Conservation (phyloP, 305 asterid genomes). For the Fraxinus baroniana region DNA sequence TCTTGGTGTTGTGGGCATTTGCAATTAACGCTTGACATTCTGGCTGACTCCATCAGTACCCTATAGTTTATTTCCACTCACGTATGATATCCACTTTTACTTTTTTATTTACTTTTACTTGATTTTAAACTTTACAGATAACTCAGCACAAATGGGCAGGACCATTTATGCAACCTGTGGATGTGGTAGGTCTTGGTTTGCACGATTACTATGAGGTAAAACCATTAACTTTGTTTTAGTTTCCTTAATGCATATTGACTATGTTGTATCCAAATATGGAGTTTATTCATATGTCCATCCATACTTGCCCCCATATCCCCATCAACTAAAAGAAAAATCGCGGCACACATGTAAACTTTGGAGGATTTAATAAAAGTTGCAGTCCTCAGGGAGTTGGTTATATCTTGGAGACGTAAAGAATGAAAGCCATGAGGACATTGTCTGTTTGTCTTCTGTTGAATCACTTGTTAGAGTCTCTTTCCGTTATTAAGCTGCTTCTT, state of each 20-base stretch:
- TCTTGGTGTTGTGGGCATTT: background rate
- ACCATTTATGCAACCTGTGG: slow-evolving; percentile 95
- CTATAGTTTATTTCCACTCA: background rate
- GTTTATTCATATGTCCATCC: background rate
- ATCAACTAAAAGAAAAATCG: background rate
- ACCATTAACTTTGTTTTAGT: slow-evolving; percentile 1
- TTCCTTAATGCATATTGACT: background rate
- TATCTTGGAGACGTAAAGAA: background rate
- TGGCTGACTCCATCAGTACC: background rate
- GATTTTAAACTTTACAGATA: slow-evolving; percentile 51
- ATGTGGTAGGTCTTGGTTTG: slow-evolving; percentile 84
- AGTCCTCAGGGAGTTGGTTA: background rate
- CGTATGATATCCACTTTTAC: background rate
- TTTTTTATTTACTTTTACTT: slow-evolving; percentile 1
- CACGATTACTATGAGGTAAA: slow-evolving; percentile 78
- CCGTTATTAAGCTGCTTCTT: background rate
- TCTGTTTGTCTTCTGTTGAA: background rate
- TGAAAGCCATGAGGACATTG: slow-evolving; percentile 4
- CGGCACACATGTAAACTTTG: background rate
- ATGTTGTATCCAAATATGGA: background rate
- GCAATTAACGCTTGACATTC: background rate
- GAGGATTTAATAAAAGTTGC: background rate
- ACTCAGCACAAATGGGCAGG: slow-evolving; percentile 76
- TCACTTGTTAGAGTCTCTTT: slow-evolving; percentile 5
- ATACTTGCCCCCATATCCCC: background rate